Base-by-base conservation (phyloP, 768 basidiomycete species). In the Nidularia pulvinata region DNA sequence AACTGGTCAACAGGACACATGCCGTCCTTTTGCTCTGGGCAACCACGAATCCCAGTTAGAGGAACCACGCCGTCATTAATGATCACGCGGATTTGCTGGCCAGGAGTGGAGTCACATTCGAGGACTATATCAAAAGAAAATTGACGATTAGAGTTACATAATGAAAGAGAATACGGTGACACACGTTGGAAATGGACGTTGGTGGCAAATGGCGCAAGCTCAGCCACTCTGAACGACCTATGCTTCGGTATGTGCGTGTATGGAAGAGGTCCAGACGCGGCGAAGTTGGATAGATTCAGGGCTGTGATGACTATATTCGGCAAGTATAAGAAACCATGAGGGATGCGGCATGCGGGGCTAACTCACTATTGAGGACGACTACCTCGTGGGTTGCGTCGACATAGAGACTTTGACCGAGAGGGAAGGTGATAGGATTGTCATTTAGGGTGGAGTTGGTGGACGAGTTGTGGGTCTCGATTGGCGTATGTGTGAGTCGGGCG, bases 301-400 rank as follows among this genome's bases (percentile, higher is more conserved):
- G 93, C 93, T 5, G 93, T 91, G 34, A 96, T 77, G 35, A 93
- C 90, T 89, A 52, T 55, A 30, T 46, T 22, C 7, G 10, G 10
- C 46, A 46, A 10, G 7, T 7, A 46, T 55, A 36, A 60, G 52
- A 36, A 51, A 51, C 4, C 51, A 50, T 7, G n/a, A 44, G 45
- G 37, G 46, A 48, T 34, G 45, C 14, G 36, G 25, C 37, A 48
- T 13, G 70, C 81, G 16, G n/a, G n/a, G n/a, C n/a, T n/a, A n/a
- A n/a, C n/a, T n/a, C 56, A 90, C 90, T 82, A 61, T 93, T 89
- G n/a, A 93, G 70, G 0, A 95, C 84, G 37, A 95, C 89, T n/a
- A 93, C 91, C 61, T 96, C 94, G 53, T 95, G 95, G 1, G 89
- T 91, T 5, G 91, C 91, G 64, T 96, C 94, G 6, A 93, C 92